Conservation (phyloP, 768 basidiomycete genomes). For the Favolaschia claudopus region DNA sequence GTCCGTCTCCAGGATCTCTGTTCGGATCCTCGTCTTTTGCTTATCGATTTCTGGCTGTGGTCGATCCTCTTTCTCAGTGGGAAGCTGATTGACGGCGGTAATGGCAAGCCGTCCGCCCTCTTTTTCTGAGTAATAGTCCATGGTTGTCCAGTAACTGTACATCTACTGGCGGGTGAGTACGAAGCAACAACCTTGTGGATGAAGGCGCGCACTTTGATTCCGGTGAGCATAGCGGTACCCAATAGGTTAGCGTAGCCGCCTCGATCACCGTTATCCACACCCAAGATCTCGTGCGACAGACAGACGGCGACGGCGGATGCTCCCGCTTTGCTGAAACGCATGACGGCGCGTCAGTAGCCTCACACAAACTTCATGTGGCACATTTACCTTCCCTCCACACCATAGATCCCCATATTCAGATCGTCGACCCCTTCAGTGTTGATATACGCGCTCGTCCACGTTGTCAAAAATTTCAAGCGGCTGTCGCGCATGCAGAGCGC, state of each 20-base stretch:
- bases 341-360: not conserved
- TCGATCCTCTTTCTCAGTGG: too few relatives aligned
- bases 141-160: too few relatives aligned
- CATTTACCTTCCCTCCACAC: constrained; percentile 54
- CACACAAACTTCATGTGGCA: not conserved
- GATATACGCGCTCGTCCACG: constrained; percentile 44
- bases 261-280: constrained; percentile 47
- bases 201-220: constrained; percentile 40
- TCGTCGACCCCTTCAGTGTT: constrained; percentile 30
- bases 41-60: too few relatives aligned
- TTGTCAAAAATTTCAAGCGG: constrained; percentile 44
- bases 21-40: too few relatives aligned
- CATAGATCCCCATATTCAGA: constrained; percentile 53
- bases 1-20: too few relatives aligned
- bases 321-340: constrained; percentile 51
- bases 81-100: too few relatives aligned
- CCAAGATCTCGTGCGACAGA: constrained; percentile 47
- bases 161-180: too few relatives aligned
- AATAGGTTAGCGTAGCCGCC: constrained; percentile 48
- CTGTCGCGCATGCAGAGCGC: constrained; percentile 49
- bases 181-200: too few relatives aligned
- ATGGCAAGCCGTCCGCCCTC: too few relatives aligned
- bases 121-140: too few relatives aligned
- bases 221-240: constrained; percentile 47
- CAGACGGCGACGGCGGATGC: constrained; percentile 48